Base-by-base conservation (phyloP, 139 green algal genomes). In the Tetradesmus obliquus region DNA sequence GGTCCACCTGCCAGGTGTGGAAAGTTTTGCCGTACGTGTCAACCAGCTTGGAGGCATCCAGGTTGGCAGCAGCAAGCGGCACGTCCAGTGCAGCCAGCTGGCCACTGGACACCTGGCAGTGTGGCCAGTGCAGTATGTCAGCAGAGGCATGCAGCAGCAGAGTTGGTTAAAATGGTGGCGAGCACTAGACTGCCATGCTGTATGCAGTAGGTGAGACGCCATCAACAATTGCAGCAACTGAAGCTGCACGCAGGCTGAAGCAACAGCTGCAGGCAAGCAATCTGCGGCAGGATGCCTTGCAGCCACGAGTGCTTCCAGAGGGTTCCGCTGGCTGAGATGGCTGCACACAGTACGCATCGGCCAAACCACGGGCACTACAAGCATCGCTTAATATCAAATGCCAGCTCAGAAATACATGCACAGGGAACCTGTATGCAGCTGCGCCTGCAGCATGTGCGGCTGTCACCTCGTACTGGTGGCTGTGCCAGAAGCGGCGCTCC, bases 401-500 rank as follows among this genome's bases (percentile, higher is more conserved):
- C 10, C 10, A 13, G 60, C 60, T 0, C 10, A 1, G 60, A 0
- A 1, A 13, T 13, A 10, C 60, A 72, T 72, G 60, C 60, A 72
- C 60, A 13, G 10, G 13, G 60, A 10, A 72, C 10, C 60, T 72
- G 60, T 79, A 22, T 22, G 19, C 82, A 87, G 55, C 17, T 72
- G 60, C 60, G 12, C 12, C 60, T 72, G 60, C 60, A 72, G 60
- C 45, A 86, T 22, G 13, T 55, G 79, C 79, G 13, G 81, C 22
- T 45, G 32, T 76, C 20, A 85, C 60, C 94, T 97, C 96, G 84
- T 96, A 97, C 82, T 93, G 90, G 91, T 98, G 96, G 82, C 92
- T 96, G 94, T 98, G 96, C 96, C 96, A 98, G 76, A 93, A 95
- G 55, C 94, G 93, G 93, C 96, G 97, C 91, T 98, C 96, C 53